phyloP scores from a whole-genome alignment of 169 alveolate genomes.

The Plasmodium vivax region DNA sequence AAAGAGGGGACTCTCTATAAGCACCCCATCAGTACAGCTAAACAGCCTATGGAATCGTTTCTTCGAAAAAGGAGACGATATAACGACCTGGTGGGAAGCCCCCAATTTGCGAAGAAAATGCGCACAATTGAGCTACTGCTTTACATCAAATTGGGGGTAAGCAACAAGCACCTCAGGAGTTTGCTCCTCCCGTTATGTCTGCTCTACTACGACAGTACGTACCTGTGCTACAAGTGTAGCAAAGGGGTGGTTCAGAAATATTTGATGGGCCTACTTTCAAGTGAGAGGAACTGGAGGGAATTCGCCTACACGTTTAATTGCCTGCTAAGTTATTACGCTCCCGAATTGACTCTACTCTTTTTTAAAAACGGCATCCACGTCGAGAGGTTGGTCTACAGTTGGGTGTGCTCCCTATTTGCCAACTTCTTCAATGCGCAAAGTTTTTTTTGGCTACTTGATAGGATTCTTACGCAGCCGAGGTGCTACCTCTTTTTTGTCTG shows the following conservation, averaged over 20 bases:
- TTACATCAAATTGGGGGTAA: constrained; percentile 11
- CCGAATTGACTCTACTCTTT: constrained; percentile 31
- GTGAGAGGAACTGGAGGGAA: constrained; percentile 3
- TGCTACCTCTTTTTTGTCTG: constrained; percentile 29
- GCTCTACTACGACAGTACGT: constrained; percentile 28
- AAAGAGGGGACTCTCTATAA: background rate
- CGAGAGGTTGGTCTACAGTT: background rate
- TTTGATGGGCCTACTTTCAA: constrained; percentile 23
- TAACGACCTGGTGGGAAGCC: constrained; percentile 41
- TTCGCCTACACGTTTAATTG: constrained; percentile 30
- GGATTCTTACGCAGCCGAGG: constrained; percentile 21
- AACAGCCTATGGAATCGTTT: background rate
- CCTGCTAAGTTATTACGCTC: constrained; percentile 35
- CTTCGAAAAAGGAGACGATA: background rate
- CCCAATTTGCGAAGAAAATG: constrained; percentile 6
- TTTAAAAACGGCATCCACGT: constrained; percentile 52
- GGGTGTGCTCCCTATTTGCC: constrained; percentile 55
- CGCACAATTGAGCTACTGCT: background rate
- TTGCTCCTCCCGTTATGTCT: constrained; percentile 28
- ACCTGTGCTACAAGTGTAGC: constrained; percentile 42
- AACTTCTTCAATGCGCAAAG: constrained; percentile 47
- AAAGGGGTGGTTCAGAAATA: constrained; percentile 30
- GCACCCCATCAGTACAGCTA: background rate
- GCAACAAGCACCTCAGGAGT: constrained; percentile 16
- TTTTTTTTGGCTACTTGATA: constrained; percentile 14